Conservation (phyloP, 2,329 filamentous ascomycete species). For the Laburnicola sp. region DNA sequence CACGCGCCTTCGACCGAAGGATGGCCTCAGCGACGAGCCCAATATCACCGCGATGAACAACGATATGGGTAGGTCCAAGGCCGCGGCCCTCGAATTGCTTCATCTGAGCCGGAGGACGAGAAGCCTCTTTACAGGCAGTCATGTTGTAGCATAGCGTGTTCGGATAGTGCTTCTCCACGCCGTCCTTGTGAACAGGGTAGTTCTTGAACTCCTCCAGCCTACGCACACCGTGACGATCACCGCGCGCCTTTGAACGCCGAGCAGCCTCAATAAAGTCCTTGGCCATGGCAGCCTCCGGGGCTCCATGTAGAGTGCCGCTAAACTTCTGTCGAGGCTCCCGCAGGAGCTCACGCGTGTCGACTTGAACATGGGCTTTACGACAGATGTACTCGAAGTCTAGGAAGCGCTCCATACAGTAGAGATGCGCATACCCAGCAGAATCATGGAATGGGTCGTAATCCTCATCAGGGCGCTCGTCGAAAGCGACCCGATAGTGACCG, state of each 20-base stretch:
- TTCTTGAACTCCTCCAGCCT: conserved; percentile 24
- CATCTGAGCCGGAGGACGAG: conserved; percentile 36
- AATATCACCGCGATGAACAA: conserved; percentile 37
- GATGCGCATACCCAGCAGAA: conserved; percentile 63
- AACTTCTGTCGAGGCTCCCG: conserved; percentile 50
- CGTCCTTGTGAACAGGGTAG: conserved; percentile 34
- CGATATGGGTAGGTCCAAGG: conserved; percentile 25
- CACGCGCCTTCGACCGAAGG: conserved; percentile 6
- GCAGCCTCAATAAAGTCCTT: conserved; percentile 30
- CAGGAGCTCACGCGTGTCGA: conserved; percentile 56
- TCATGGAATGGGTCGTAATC: conserved; percentile 62
- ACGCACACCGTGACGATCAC: neutral
- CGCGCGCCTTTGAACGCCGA: conserved; percentile 16
- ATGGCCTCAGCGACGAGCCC: conserved; percentile 19
- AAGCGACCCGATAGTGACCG: conserved; percentile 64
- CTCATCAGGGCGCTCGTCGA: conserved; percentile 62
- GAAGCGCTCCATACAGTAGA: conserved; percentile 69
- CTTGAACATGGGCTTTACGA: conserved; percentile 48
- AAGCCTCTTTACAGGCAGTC: conserved; percentile 23
- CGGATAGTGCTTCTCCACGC: conserved; percentile 29
- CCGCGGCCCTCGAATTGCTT: conserved; percentile 33
- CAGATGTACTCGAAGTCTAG: conserved; percentile 60
- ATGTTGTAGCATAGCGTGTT: conserved; percentile 35
- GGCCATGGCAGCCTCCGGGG: conserved; percentile 30
- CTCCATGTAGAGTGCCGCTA: conserved; percentile 28